These are phyloP conservation scores for Eremomyces bilateralis DNA, from an alignment of 495 filamentous ascomycete species.

Conservation along the genomic window DNA sequence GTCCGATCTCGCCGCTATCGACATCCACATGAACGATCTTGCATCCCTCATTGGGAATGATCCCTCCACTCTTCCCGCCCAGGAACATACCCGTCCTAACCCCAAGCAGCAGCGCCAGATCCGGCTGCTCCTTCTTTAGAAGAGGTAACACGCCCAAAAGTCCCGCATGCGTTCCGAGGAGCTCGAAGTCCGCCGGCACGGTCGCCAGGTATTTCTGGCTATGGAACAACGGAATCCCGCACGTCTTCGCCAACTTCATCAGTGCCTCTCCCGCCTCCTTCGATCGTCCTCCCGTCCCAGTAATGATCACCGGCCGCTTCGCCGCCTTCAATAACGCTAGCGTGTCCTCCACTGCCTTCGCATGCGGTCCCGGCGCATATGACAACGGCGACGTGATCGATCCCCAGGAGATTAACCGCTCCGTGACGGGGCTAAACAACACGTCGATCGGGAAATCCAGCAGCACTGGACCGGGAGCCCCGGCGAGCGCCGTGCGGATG, in stretches of 20 bases:
- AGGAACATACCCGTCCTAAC: slow-evolving; percentile 12
- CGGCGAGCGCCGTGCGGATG: slow-evolving; percentile 7
- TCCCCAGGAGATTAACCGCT: slow-evolving; percentile 8
- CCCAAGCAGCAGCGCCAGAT: slow-evolving; percentile 10
- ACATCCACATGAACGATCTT: slow-evolving; percentile 13
- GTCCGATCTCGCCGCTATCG: slow-evolving; percentile 12
- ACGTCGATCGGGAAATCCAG: slow-evolving; percentile 15
- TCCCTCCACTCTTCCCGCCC: slow-evolving; percentile 7
- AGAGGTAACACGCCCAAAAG: slow-evolving; percentile 6
- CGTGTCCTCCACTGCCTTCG: slow-evolving; percentile 5
- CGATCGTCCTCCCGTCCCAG: slow-evolving; percentile 7
- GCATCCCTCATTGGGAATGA: slow-evolving; percentile 9
- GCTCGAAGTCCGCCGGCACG: slow-evolving; percentile 6
- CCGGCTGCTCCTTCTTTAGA: slow-evolving; percentile 4
- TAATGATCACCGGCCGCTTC: slow-evolving; percentile 10
- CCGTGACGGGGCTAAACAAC: slow-evolving; percentile 9
- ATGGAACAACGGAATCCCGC: slow-evolving; percentile 12
- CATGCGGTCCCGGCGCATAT: slow-evolving; percentile 7
- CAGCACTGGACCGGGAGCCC: slow-evolving; percentile 9
- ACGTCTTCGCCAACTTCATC: slow-evolving; percentile 5
- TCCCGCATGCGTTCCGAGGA: slow-evolving; percentile 6
- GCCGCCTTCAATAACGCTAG: slow-evolving; percentile 5
- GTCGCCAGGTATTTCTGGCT: slow-evolving; percentile 7
- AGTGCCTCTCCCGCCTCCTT: slow-evolving; percentile 7
- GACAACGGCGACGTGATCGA: slow-evolving; percentile 6